A percentile compares a stretch with the other conserved stretches of the same genome.
phyloP scores from a whole-genome alignment of 2,329 filamentous ascomycete genomes.

The Cyclaneusma minus region DNA sequence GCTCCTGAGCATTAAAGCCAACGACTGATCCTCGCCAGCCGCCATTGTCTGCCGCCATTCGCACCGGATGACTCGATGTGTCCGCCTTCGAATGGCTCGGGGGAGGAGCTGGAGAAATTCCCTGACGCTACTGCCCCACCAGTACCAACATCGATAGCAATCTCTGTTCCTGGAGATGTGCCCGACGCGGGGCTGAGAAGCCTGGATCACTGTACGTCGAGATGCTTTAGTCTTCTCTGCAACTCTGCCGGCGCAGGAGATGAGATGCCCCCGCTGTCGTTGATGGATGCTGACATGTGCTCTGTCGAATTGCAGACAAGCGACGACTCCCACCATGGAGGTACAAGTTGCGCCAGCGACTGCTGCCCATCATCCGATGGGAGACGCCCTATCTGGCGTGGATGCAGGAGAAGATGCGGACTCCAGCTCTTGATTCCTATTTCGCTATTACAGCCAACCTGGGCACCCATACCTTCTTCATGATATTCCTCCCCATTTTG shows the following conservation, averaged over 20 bases:
- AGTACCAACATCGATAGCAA: constrained; percentile 15
- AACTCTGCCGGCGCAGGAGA: too few relatives aligned
- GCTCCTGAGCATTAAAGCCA: too few relatives aligned
- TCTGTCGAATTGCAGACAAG: constrained; percentile 42
- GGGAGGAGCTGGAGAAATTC: constrained; percentile 16
- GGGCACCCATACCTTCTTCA: constrained; percentile 97
- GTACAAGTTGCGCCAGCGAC: constrained; percentile 63
- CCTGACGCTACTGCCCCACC: too few relatives aligned
- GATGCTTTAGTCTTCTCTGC: too few relatives aligned
- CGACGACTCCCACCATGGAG: constrained; percentile 76
- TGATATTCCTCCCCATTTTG: constrained; percentile 83
- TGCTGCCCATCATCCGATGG: constrained; percentile 80
- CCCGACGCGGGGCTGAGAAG: constrained; percentile 66
- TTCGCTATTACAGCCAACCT: constrained; percentile 95
- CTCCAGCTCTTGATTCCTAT: constrained; percentile 80
- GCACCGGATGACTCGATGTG: constrained; percentile 19
- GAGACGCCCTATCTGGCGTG: constrained; percentile 89
- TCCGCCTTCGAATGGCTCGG: constrained; percentile 17
- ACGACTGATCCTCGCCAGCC: too few relatives aligned
- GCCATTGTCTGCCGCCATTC: constrained; percentile 7
- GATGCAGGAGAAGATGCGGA: constrained; percentile 66
- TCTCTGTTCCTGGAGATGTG: constrained; percentile 16
- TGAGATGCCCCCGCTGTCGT: too few relatives aligned
- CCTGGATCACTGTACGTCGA: constrained; percentile 55
- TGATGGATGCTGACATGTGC: too few relatives aligned